phyloP scores from a whole-genome alignment of 192 early-diverging fungal species.

The Backusella tarrabulga region DNA sequence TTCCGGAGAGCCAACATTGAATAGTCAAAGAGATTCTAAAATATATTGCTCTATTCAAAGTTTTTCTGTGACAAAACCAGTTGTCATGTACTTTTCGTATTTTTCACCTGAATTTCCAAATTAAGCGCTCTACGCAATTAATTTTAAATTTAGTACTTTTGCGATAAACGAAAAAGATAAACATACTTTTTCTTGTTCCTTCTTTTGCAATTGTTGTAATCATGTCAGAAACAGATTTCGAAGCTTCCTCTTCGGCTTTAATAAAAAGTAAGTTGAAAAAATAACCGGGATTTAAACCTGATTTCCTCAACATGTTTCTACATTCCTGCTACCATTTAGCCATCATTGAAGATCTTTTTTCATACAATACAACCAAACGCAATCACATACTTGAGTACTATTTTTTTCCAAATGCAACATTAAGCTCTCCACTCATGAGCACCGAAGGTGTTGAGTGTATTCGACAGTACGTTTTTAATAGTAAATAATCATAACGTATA shows the following conservation, averaged over 20 bases:
- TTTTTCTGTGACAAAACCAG: too few species aligned
- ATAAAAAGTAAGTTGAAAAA: not conserved
- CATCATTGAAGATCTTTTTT: slow-evolving; percentile 46
- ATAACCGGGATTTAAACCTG: not conserved
- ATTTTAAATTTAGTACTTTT: too few species aligned
- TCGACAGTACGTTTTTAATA: slow-evolving; percentile 34
- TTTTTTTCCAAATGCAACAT: slow-evolving; percentile 48
- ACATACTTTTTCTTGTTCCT: not conserved
- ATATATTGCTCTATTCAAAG: too few species aligned
- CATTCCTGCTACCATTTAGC: not conserved
- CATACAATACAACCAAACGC: slow-evolving; percentile 46
- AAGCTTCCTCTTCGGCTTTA: not conserved
- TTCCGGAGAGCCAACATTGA: too few species aligned
- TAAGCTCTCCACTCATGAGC: slow-evolving; percentile 48
- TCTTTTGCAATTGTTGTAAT: not conserved
- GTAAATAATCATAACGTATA: not conserved
- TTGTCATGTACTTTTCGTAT: too few species aligned
- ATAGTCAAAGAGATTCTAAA: too few species aligned
- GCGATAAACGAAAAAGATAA: not conserved
- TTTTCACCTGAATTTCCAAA: too few species aligned
- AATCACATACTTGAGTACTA: slow-evolving; percentile 53
- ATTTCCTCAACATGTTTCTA: not conserved
- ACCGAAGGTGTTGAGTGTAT: slow-evolving; percentile 50
- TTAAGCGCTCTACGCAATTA: too few species aligned
- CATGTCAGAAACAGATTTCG: slow-evolving; percentile 9